A percentile compares a stretch with the other conserved stretches of the same genome.
Evolutionary conservation across 139 green algal species (phyloP).

Genomic region (Eudorina sp.): DNA sequence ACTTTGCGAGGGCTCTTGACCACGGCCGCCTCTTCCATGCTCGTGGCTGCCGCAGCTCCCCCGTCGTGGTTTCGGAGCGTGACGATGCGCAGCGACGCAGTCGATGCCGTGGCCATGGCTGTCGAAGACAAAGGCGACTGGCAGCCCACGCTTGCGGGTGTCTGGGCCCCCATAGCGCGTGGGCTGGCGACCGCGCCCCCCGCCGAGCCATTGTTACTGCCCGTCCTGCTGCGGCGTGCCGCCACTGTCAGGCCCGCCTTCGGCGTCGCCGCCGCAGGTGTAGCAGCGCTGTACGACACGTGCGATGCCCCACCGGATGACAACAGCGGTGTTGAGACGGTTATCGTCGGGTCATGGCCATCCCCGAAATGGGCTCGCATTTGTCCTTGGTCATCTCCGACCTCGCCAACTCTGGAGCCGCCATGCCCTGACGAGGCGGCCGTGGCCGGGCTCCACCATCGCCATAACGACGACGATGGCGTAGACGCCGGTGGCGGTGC

Average conservation of each 20-base stretch:
- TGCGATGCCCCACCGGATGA: not conserved
- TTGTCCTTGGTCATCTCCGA: not conserved
- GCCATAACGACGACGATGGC: not conserved
- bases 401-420: not conserved
- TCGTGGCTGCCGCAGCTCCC: not conserved
- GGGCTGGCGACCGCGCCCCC: not conserved
- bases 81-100: not conserved
- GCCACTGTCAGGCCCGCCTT: not conserved
- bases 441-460: not conserved
- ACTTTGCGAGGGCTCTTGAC: slow-evolving; percentile 14
- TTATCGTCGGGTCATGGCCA: not conserved
- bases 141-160: not conserved
- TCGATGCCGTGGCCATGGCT: not conserved
- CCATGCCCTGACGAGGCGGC: not conserved
- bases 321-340: not conserved
- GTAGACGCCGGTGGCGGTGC: not conserved
- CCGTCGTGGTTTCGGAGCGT: not conserved
- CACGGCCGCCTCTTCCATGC: not conserved
- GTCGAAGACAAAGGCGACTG: not conserved
- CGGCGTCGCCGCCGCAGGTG: not conserved
- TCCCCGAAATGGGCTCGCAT: too few species aligned
- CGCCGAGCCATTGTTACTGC: not conserved
- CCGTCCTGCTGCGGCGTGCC: not conserved
- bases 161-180: too few species aligned
- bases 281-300: not conserved